Conservation (phyloP, 805 yeast species). For the Saccharomyces cerevisiae region DNA sequence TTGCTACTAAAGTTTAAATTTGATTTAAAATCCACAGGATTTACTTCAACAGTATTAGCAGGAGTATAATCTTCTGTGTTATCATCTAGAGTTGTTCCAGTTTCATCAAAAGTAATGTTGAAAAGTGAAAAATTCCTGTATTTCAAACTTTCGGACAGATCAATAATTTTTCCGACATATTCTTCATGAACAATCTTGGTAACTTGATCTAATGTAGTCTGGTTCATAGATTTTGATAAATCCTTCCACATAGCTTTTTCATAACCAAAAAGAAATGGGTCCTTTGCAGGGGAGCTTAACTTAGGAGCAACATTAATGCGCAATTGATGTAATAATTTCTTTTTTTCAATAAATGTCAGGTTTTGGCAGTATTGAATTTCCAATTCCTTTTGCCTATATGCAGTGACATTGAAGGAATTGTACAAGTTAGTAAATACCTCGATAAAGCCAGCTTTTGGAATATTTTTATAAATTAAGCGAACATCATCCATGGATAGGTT, state of each 20-base stretch:
- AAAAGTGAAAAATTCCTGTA: slow-evolving; percentile 9
- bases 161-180: slow-evolving; percentile 11
- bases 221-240: slow-evolving; percentile 4
- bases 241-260: slow-evolving; percentile 14
- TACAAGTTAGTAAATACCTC: slow-evolving; percentile 12
- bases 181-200: slow-evolving; percentile 5
- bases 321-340: slow-evolving; percentile 6
- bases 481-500: slow-evolving; percentile 11
- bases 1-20: neutral
- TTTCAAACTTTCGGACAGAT: slow-evolving; percentile 6
- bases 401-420: slow-evolving; percentile 12
- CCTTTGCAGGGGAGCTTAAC: slow-evolving; percentile 12
- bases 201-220: slow-evolving; percentile 1
- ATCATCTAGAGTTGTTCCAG: neutral
- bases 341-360: slow-evolving; percentile 6
- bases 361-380: slow-evolving; percentile 15
- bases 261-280: slow-evolving; percentile 13
- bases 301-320: slow-evolving; percentile 9
- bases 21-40: neutral
- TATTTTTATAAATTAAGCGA: slow-evolving; percentile 9
- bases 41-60: neutral
- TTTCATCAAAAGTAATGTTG: slow-evolving; percentile 1
- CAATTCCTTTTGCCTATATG: slow-evolving; percentile 20
- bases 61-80: neutral
- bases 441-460: slow-evolving; percentile 9